phyloP scores from a whole-genome alignment of 2,329 filamentous ascomycete genomes.

The Sporothrix humicola region DNA sequence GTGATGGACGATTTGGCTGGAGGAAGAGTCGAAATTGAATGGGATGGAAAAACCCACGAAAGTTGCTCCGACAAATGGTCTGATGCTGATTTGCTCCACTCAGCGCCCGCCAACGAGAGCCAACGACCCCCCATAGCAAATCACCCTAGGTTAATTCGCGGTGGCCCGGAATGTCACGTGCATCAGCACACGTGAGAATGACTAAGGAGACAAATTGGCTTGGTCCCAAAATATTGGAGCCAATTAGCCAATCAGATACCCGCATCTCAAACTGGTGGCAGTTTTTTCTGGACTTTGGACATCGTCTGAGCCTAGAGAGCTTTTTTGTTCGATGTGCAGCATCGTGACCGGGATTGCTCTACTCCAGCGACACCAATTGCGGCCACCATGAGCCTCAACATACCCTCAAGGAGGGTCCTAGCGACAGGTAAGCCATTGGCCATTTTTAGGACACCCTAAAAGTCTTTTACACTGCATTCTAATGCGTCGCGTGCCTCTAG shows the following conservation, averaged over 20 bases:
- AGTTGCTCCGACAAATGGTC: slow-evolving; percentile 38
- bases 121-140: slow-evolving; percentile 14
- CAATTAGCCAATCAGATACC: slow-evolving; percentile 7
- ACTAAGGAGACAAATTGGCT: neutral
- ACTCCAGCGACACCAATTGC: slow-evolving; percentile 31
- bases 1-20: slow-evolving; percentile 17
- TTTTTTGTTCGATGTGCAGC: slow-evolving; percentile 30
- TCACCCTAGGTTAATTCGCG: slow-evolving; percentile 28
- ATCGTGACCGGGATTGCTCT: slow-evolving; percentile 12
- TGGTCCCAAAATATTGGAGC: neutral
- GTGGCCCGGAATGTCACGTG: slow-evolving; percentile 37
- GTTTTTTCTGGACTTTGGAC: slow-evolving; percentile 29
- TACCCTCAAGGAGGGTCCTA: slow-evolving; percentile 66
- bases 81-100: slow-evolving; percentile 39
- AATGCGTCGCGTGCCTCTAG: neutral
- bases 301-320: slow-evolving; percentile 2
- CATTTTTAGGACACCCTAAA: neutral
- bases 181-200: neutral
- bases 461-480: neutral
- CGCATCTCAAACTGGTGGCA: neutral
- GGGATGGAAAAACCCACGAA: slow-evolving; percentile 36
- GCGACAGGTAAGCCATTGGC: slow-evolving; percentile 58
- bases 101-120: slow-evolving; percentile 22
- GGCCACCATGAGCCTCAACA: slow-evolving; percentile 66
- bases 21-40: slow-evolving; percentile 27